A percentile compares a stretch with the other conserved stretches of the same genome.
Evolutionary conservation across 495 filamentous ascomycete genomes (phyloP).

Genomic region (Aspergillus carlsbadensis): DNA sequence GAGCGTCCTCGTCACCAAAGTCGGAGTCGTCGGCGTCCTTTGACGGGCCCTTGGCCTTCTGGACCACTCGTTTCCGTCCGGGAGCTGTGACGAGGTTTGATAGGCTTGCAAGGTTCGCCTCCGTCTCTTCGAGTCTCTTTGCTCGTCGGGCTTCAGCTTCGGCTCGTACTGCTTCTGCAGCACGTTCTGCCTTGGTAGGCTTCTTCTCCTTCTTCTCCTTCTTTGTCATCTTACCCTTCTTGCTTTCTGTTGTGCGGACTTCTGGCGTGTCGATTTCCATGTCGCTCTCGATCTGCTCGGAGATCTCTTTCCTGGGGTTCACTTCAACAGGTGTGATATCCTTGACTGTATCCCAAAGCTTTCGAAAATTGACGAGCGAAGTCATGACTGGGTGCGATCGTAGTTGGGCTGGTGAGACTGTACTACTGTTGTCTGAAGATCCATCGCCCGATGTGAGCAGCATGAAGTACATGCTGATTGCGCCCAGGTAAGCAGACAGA

Average conservation of each 20-base stretch:
- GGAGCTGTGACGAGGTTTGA: slow-evolving; percentile 39
- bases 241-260: slow-evolving; percentile 27
- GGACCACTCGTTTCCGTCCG: slow-evolving; percentile 30
- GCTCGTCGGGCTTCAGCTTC: slow-evolving; percentile 54
- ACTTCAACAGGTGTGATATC: slow-evolving; percentile 35
- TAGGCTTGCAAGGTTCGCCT: slow-evolving; percentile 72
- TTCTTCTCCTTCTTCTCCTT: slow-evolving; percentile 34
- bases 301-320: slow-evolving; percentile 16
- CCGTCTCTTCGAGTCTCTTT: slow-evolving; percentile 54
- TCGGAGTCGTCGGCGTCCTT: slow-evolving; percentile 57
- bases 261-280: slow-evolving; percentile 19
- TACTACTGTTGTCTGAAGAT: slow-evolving; percentile 41
- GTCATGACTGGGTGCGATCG: slow-evolving; percentile 89
- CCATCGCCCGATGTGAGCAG: slow-evolving; percentile 72
- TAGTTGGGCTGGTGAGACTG: slow-evolving; percentile 67
- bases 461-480: slow-evolving; percentile 90
- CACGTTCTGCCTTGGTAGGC: slow-evolving; percentile 51
- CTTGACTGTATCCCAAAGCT: slow-evolving; percentile 78
- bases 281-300: slow-evolving; percentile 15
- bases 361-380: slow-evolving; percentile 72
- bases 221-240: slow-evolving; percentile 29
- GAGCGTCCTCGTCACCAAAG: slow-evolving; percentile 63
- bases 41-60: slow-evolving; percentile 31
- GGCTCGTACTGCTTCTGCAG: slow-evolving; percentile 50
- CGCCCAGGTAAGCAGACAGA: slow-evolving; percentile 77